Evolutionary conservation across 352 stramenopile genomes (phyloP).

Genomic region (Globisporangium iwayamae): DNA sequence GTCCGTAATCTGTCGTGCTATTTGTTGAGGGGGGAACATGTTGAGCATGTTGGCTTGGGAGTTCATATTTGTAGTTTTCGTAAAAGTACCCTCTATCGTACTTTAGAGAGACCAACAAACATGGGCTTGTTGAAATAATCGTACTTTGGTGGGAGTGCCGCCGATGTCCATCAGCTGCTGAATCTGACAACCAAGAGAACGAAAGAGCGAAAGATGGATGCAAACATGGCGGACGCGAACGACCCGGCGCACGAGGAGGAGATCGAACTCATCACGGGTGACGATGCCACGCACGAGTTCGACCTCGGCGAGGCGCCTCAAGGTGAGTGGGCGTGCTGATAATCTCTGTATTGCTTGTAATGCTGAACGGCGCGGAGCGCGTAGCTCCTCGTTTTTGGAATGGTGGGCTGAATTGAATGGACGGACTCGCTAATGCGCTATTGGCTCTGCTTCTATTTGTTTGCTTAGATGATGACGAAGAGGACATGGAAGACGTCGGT

Average conservation of each 20-base stretch:
- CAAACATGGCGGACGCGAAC: constrained; percentile 29
- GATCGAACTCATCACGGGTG: constrained; percentile 79
- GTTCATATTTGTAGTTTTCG: too few relatives aligned
- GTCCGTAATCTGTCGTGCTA: neutral
- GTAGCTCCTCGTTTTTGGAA: neutral
- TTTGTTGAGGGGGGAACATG: constrained; percentile 12
- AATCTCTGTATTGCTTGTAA: neutral
- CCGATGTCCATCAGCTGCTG: constrained; percentile 3
- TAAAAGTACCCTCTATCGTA: too few relatives aligned
- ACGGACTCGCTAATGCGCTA: constrained; percentile 2
- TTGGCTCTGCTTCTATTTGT: neutral
- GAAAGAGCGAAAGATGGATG: constrained; percentile 30
- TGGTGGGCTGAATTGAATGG: neutral
- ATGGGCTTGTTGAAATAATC: constrained; percentile 25
- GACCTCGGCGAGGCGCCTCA: constrained; percentile 73
- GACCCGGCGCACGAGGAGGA: constrained; percentile 50
- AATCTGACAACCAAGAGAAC: constrained; percentile 24
- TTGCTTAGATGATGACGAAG: constrained; percentile 53
- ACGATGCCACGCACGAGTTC: constrained; percentile 81
- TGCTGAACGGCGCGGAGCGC: neutral
- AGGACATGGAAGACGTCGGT: constrained; percentile 49
- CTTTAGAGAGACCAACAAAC: neutral
- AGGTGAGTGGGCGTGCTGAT: constrained; percentile 32
- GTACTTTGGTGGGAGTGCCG: constrained; percentile 14
- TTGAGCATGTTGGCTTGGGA: constrained; percentile 16